Percentiles rank a stretch among this genome's conserved stretches.
phyloP scores from a whole-genome alignment of 768 basidiomycete species.

The Mycena galopus region DNA sequence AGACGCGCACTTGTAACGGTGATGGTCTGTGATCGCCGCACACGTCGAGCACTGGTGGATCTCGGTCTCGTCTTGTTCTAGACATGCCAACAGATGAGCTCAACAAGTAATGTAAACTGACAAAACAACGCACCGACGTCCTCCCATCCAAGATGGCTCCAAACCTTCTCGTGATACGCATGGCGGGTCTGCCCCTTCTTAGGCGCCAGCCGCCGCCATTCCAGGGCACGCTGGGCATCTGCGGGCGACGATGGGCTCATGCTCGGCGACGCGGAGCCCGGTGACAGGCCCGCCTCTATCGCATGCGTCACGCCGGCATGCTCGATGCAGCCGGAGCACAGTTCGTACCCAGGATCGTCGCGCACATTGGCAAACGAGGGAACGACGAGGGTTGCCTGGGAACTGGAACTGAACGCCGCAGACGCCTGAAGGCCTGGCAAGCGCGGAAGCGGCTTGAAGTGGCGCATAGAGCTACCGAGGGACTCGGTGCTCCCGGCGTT shows the following conservation, averaged over 20 bases:
- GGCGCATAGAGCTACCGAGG: constrained; percentile 32
- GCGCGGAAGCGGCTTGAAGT: constrained; percentile 39
- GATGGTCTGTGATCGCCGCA: constrained; percentile 65
- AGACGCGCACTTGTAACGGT: constrained; percentile 87
- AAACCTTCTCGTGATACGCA: constrained; percentile 88
- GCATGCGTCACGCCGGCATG: constrained; percentile 84
- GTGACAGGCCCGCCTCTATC: constrained; percentile 66
- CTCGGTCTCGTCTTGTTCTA: constrained; percentile 77
- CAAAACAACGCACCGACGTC: constrained; percentile 78
- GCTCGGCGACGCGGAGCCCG: constrained; percentile 59
- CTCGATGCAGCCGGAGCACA: constrained; percentile 87
- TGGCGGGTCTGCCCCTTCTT: constrained; percentile 86
- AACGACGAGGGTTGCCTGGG: constrained; percentile 33
- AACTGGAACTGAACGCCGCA: constrained; percentile 18
- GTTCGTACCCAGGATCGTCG: constrained; percentile 75
- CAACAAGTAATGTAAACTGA: not conserved
- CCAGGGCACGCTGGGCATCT: constrained; percentile 65
- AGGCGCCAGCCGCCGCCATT: constrained; percentile 77
- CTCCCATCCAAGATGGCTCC: constrained; percentile 88
- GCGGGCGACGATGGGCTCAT: constrained; percentile 63
- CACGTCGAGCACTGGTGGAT: constrained; percentile 88
- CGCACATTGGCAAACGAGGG: constrained; percentile 31
- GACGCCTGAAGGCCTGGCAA: constrained; percentile 7
- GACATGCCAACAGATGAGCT: constrained; percentile 5
- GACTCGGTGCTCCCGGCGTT: constrained; percentile 34